Evolutionary conservation across 352 stramenopile genomes (phyloP).

Genomic region (Pythium sp.): DNA sequence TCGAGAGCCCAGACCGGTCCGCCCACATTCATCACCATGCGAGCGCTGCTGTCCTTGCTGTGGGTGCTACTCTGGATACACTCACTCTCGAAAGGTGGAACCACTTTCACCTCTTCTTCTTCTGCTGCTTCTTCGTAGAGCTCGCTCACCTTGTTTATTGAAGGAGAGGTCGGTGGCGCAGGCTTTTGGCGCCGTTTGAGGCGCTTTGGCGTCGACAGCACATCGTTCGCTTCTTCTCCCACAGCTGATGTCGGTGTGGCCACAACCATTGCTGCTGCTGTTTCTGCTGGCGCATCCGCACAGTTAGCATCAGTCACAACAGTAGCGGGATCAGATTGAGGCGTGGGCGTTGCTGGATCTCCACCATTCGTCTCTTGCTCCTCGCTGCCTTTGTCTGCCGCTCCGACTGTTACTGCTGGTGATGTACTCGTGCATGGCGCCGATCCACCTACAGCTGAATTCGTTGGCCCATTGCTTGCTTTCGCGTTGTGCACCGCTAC

Average conservation of each 20-base stretch:
- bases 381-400: not conserved
- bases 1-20: conserved; percentile 83
- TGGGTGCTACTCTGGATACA: conserved; percentile 16
- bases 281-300: not conserved
- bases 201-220: conserved; percentile 21
- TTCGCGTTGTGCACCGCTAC: conserved; percentile 10
- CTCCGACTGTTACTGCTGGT: conserved; percentile 4
- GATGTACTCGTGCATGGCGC: not conserved
- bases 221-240: not conserved
- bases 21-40: conserved; percentile 62
- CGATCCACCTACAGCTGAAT: not conserved
- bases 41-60: conserved; percentile 11
- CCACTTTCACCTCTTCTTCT: conserved; percentile 19
- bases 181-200: conserved; percentile 27
- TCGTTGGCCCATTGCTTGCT: not conserved
- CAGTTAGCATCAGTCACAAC: not conserved
- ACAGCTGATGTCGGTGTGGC: not conserved
- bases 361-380: not conserved
- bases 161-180: conserved; percentile 6
- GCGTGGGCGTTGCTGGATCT: not conserved
- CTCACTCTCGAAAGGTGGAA: conserved; percentile 54
- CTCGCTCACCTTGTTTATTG: not conserved
- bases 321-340: not conserved
- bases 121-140: not conserved
- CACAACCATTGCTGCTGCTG: not conserved